These are phyloP conservation scores for Pseudogymnoascus sp. DNA, from an alignment of 2,329 filamentous ascomycete species.

Conservation along the genomic window DNA sequence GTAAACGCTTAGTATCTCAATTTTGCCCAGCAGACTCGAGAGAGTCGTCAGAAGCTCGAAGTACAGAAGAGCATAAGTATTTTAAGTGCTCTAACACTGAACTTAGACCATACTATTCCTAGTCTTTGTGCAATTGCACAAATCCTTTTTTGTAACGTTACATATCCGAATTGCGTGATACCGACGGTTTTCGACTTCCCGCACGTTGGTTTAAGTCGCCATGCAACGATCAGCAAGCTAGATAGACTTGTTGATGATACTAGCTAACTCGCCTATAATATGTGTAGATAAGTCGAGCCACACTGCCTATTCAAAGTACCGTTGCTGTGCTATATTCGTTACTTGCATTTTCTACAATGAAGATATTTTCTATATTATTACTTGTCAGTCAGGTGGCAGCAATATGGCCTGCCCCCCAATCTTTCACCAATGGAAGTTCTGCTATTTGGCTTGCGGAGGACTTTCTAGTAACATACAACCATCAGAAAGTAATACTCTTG, in stretches of 20 bases:
- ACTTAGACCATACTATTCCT: neutral
- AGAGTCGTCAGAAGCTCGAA: neutral
- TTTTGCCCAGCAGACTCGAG: neutral
- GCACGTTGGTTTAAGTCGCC: neutral
- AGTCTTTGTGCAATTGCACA: neutral
- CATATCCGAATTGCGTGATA: neutral
- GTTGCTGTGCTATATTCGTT: neutral
- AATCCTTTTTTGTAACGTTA: neutral
- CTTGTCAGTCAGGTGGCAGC: conserved; percentile 30
- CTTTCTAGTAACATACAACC: conserved; percentile 52
- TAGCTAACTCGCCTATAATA: neutral
- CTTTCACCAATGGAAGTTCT: conserved; percentile 44
- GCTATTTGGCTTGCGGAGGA: conserved; percentile 47
- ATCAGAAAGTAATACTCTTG: conserved; percentile 44
- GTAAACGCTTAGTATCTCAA: neutral
- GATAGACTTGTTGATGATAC: neutral
- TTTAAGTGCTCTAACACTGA: neutral
- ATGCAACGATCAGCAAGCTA: neutral
- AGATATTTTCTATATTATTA: conserved; percentile 18
- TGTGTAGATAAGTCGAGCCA: neutral
- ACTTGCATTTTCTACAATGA: conserved; percentile 15
- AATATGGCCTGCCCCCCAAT: conserved; percentile 51
- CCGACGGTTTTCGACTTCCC: neutral
- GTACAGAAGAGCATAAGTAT: neutral
- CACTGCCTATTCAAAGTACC: neutral